A percentile compares a stretch with the other conserved stretches of the same genome.
phyloP scores from a whole-genome alignment of 257 asterid species.

The Forsythia suspensa region DNA sequence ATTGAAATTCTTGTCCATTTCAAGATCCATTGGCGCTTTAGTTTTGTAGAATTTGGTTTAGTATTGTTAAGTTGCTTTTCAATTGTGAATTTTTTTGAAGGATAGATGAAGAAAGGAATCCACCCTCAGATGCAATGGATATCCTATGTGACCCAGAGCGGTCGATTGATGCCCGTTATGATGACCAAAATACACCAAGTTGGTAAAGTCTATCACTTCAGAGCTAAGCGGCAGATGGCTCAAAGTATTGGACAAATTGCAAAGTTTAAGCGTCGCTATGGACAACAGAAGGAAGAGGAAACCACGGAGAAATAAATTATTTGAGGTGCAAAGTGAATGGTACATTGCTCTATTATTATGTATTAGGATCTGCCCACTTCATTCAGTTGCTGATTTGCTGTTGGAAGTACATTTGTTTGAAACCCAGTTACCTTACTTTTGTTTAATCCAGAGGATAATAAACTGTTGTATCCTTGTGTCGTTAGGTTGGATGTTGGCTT shows the following conservation, averaged over 20 bases:
- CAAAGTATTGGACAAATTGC: constrained; percentile 70
- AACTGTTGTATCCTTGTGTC: not conserved
- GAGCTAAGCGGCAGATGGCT: constrained; percentile 72
- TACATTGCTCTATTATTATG: not conserved
- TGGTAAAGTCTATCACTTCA: constrained; percentile 72
- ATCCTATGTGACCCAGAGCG: constrained; percentile 77
- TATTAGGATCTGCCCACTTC: not conserved
- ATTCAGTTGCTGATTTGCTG: not conserved
- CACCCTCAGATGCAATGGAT: constrained; percentile 87
- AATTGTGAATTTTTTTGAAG: constrained; percentile 30
- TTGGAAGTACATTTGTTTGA: not conserved
- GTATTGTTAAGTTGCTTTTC: not conserved
- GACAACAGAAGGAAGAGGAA: constrained; percentile 46
- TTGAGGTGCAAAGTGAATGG: not conserved
- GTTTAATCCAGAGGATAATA: not conserved
- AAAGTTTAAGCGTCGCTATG: constrained; percentile 67
- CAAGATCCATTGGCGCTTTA: not conserved
- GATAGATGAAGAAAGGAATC: constrained; percentile 74
- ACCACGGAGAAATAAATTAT: constrained; percentile 33
- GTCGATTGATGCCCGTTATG: constrained; percentile 56
- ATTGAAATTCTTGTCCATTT: not conserved
- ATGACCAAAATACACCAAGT: constrained; percentile 69
- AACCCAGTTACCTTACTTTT: not conserved
- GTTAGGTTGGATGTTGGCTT: not conserved
- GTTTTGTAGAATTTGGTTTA: not conserved